Evolutionary conservation across 1,284 basidiomycete species (phyloP).

Genomic region (Moniliophthora roreri): DNA sequence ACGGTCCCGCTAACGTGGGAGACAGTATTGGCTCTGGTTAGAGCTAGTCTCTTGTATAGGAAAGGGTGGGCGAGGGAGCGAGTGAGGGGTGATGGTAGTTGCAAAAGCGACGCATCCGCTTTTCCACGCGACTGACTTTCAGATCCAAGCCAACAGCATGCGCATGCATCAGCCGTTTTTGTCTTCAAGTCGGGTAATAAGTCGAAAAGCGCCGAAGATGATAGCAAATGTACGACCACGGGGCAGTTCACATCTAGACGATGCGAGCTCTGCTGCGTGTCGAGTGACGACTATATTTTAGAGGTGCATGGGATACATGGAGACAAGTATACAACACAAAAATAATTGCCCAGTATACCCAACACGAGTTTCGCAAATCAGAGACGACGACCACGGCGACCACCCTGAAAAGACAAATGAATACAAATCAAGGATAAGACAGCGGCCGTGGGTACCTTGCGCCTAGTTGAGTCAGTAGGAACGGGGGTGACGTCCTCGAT

Average conservation of each 20-base stretch:
- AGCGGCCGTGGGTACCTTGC: slow-evolving; percentile 65
- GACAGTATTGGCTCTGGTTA: too few species aligned
- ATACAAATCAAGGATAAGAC: slow-evolving; percentile 1
- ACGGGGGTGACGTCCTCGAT: slow-evolving; percentile 98
- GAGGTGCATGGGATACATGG: background rate
- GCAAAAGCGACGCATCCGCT: too few species aligned
- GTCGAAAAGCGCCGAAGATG: too few species aligned
- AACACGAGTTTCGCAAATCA: slow-evolving; percentile 35
- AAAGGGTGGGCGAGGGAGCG: too few species aligned
- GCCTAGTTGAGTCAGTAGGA: slow-evolving; percentile 95
- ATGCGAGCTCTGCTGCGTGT: slow-evolving; percentile 67
- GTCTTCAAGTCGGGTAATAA: too few species aligned
- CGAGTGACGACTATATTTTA: slow-evolving; percentile 64
- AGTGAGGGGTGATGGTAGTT: too few species aligned
- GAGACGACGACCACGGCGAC: slow-evolving; percentile 99
- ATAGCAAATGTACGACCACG: slow-evolving; percentile 71
- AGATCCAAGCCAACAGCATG: too few species aligned
- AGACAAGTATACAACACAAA: background rate
- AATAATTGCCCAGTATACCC: background rate
- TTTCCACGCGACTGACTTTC: too few species aligned
- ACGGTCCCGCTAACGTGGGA: too few species aligned
- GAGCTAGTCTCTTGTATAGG: too few species aligned
- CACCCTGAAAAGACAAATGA: slow-evolving; percentile 66
- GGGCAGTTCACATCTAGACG: slow-evolving; percentile 45
- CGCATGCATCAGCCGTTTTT: too few species aligned